These are phyloP conservation scores for Xylariaceae sp. DNA, from an alignment of 2,329 filamentous ascomycete species.

Conservation along the genomic window DNA sequence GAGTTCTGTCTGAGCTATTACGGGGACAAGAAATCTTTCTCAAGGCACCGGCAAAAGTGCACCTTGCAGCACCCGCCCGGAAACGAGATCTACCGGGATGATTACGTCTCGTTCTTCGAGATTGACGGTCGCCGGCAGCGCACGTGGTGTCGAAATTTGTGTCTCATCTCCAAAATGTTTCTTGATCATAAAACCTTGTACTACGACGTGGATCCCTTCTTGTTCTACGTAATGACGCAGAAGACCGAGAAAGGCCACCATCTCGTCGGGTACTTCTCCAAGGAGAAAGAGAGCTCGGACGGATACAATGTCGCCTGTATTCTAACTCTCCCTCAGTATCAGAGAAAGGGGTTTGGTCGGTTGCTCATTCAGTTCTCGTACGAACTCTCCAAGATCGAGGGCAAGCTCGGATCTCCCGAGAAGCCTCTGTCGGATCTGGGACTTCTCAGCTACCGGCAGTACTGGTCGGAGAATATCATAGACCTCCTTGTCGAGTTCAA, in stretches of 20 bases:
- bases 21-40: slow-evolving; percentile 80
- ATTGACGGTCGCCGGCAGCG: slow-evolving; percentile 94
- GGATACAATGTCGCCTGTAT: slow-evolving; percentile 99
- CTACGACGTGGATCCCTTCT: slow-evolving; percentile 98
- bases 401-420: slow-evolving; percentile 93
- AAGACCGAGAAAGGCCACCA: slow-evolving; percentile 90
- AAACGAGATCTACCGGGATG: slow-evolving; percentile 97
- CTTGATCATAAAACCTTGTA: slow-evolving; percentile 96
- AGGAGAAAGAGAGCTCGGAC: slow-evolving; percentile 96
- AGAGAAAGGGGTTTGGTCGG: slow-evolving; percentile 91
- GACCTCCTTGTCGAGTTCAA: slow-evolving; percentile 80
- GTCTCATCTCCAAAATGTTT: slow-evolving; percentile 93
- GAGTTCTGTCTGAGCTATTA: slow-evolving; percentile 97
- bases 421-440: slow-evolving; percentile 95
- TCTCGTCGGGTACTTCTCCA: slow-evolving; percentile 98
- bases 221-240: slow-evolving; percentile 98
- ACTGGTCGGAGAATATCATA: slow-evolving; percentile 95
- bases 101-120: slow-evolving; percentile 93
- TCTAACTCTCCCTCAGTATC: slow-evolving; percentile 92
- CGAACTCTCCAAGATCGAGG: slow-evolving; percentile 93
- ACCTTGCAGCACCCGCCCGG: slow-evolving; percentile 90
- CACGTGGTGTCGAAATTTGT: slow-evolving; percentile 96
- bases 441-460: slow-evolving; percentile 91
- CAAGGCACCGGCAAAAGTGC: slow-evolving; percentile 87
- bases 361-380: slow-evolving; percentile 97